Conservation (phyloP, 441 rosid species). For the Gossypium gossypioides region DNA sequence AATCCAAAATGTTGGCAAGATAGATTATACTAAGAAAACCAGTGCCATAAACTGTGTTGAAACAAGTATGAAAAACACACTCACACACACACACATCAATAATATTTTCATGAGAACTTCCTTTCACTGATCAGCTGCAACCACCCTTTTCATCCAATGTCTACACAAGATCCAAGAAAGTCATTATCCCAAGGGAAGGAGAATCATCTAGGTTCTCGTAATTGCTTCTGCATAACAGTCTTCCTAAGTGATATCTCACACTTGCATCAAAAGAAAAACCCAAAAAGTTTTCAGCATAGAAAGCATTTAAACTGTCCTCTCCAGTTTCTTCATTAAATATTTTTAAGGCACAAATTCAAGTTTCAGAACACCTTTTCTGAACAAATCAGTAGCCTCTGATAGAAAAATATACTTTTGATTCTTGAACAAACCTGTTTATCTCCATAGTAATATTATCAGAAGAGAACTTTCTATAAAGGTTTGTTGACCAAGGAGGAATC, state of each 20-base stretch:
- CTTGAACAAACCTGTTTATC: not conserved
- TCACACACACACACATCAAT: not conserved
- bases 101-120: not conserved
- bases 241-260: not conserved
- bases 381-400: not conserved
- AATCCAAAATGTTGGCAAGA: not conserved
- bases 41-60: not conserved
- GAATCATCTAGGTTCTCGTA: not conserved
- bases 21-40: not conserved
- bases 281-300: not conserved
- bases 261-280: not conserved
- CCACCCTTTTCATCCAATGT: not conserved
- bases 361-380: not conserved
- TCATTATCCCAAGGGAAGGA: not conserved
- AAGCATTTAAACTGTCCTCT: not conserved
- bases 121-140: not conserved
- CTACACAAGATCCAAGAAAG: slow-evolving; percentile 1
- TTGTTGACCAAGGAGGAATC: not conserved
- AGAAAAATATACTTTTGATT: not conserved
- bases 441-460: not conserved
- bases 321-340: not conserved
- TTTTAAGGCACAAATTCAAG: not conserved
- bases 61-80: not conserved
- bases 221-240: not conserved
- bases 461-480: not conserved